Evolutionary conservation across 352 stramenopile genomes (phyloP), one percentile per base, ranked within the genome.

Genomic region (Phytopythium mirpurense): DNA sequence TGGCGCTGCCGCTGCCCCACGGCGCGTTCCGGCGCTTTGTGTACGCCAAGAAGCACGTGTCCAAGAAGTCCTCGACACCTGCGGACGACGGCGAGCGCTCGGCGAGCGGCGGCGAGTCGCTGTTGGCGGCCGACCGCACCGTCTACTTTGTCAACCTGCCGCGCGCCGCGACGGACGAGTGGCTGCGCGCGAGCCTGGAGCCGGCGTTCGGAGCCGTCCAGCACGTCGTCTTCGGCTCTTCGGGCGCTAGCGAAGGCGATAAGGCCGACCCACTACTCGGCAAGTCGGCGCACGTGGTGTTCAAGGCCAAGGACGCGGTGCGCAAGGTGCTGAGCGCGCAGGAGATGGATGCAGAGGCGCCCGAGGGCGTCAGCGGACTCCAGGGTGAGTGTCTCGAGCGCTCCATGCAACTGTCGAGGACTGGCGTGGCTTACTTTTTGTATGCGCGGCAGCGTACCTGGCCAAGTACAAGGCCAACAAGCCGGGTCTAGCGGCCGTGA

Each of bases 121-220:
- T 67, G 24, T 56, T 93, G 27, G 77, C 74, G 15, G 53, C 71
- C 4, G 73, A 80, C n/a, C 76, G 80, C 46, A 90, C 83, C 11
- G 78, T 74, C 37, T 91, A 89, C 61, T 36, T 93, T 11, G 80
- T 87, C 38, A 93, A 93, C 52, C 52, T 93, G 52, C 83, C 80
- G 18, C 31, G 38, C 1, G 51, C 37, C 14, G 60, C 68, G 5
- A 79, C 77, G 19, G 72, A 79, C 12, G 56, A 75, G 21, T 89
- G 76, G 77, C 64, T 93, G 44, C 68, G 73, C 29, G 59, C 55
- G 53, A 72, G 67, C 54, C 56, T 93, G 19, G 62, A 70, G 54
- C 47, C 68, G 9, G 50, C 86, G 16, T 52, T 54, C 14, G 82
- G 82, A 27, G 49, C 79, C 7, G 63, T 93, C 24, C 82, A 93